These are phyloP conservation scores for Boletus eberwhitei DNA, from an alignment of 768 basidiomycete species.

Conservation along the genomic window DNA sequence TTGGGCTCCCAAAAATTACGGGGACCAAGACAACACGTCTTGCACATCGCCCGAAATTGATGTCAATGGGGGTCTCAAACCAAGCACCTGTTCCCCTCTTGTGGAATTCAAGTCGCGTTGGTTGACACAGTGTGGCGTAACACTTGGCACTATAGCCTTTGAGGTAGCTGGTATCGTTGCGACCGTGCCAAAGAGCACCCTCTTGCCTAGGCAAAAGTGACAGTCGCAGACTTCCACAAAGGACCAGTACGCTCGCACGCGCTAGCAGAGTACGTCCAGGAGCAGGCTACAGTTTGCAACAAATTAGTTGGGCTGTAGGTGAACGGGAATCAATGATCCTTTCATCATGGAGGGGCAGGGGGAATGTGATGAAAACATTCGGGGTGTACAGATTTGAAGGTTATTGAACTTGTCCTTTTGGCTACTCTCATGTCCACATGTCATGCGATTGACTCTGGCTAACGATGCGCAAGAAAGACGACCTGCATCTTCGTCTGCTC, in stretches of 20 bases:
- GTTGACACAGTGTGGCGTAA: conserved; percentile 34
- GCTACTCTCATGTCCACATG: conserved; percentile 33
- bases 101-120: not conserved
- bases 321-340: conserved; percentile 53
- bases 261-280: conserved; percentile 48
- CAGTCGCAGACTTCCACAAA: conserved; percentile 38
- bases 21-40: conserved; percentile 30
- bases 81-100: conserved; percentile 37
- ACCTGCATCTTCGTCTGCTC: conserved; percentile 30
- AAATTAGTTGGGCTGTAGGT: conserved; percentile 48
- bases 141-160: conserved; percentile 41
- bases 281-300: conserved; percentile 45
- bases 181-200: conserved; percentile 15
- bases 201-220: conserved; percentile 39
- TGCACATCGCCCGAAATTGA: conserved; percentile 48
- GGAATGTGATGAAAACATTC: not conserved
- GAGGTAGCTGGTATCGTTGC: conserved; percentile 41
- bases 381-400: not conserved
- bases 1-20: conserved; percentile 36
- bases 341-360: conserved; percentile 12
- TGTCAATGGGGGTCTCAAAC: conserved; percentile 42
- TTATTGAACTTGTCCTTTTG: not conserved
- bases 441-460: conserved; percentile 57
- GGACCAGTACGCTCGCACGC: conserved; percentile 41
- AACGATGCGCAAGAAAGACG: conserved; percentile 57